These are phyloP conservation scores for Orbilia brochopaga DNA, from an alignment of 2,329 filamentous ascomycete species.

Conservation along the genomic window DNA sequence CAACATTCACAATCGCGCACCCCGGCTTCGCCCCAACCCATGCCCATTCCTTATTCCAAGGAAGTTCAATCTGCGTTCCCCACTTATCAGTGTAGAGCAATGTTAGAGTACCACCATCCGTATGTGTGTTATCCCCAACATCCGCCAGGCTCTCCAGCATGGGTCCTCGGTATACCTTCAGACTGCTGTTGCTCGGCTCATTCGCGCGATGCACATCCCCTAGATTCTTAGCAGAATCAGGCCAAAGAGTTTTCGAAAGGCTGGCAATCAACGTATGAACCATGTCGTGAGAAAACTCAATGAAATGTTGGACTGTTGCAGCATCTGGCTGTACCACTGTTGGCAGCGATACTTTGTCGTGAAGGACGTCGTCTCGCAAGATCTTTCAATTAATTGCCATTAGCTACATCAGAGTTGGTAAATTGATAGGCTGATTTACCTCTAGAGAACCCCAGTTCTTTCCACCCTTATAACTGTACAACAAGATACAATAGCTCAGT, in stretches of 20 bases:
- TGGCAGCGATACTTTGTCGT: neutral
- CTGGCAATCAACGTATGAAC: neutral
- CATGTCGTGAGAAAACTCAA: conserved; percentile 13
- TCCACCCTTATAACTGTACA: conserved; percentile 20
- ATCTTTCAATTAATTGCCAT: conserved; percentile 10
- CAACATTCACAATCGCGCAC: conserved; percentile 57
- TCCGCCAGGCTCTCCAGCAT: conserved; percentile 6
- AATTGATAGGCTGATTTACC: conserved; percentile 8
- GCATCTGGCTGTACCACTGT: conserved; percentile 5
- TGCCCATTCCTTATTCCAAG: conserved; percentile 50
- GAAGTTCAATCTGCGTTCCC: conserved; percentile 45
- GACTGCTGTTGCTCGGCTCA: conserved; percentile 12
- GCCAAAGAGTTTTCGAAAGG: conserved; percentile 21
- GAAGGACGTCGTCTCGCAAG: conserved; percentile 10
- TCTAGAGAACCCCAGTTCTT: conserved; percentile 30
- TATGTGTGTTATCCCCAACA: conserved; percentile 55
- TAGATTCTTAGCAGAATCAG: neutral
- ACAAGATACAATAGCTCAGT: neutral
- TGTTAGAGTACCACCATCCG: conserved; percentile 55
- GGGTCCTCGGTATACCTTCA: conserved; percentile 29
- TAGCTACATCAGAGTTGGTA: neutral
- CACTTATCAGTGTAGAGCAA: conserved; percentile 55
- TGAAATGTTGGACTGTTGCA: conserved; percentile 5
- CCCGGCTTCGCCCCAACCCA: conserved; percentile 55
- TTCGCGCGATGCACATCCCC: neutral